These are phyloP conservation scores for Hypoxylon sp. DNA, from an alignment of 2,329 filamentous ascomycete species.

Conservation along the genomic window DNA sequence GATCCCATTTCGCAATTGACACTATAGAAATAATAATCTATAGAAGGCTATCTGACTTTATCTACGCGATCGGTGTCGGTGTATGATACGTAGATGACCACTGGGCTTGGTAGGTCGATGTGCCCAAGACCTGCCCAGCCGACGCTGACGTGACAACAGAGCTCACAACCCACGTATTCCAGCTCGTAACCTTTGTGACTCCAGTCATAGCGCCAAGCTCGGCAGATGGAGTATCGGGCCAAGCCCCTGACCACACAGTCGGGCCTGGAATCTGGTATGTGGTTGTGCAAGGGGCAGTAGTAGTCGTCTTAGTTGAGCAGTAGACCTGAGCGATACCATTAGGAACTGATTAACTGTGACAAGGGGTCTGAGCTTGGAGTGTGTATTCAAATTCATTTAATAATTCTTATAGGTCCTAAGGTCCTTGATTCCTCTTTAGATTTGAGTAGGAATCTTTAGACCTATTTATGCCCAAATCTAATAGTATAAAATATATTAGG, in stretches of 20 bases:
- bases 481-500: no score
- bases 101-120: slow-evolving; percentile 17
- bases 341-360: no score
- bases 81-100: slow-evolving; percentile 25
- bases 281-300: slow-evolving; percentile 19
- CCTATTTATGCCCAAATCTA: no score
- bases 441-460: no score
- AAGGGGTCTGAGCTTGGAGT: not conserved
- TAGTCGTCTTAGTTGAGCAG: slow-evolving; percentile 22
- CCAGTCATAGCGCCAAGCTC: slow-evolving; percentile 22
- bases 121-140: slow-evolving; percentile 4
- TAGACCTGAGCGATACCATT: no score
- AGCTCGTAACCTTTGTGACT: slow-evolving; percentile 15
- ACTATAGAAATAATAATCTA: no score
- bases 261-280: slow-evolving; percentile 23
- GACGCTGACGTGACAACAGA: slow-evolving; percentile 23
- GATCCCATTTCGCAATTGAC: no score
- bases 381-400: no score
- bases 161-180: slow-evolving; percentile 23
- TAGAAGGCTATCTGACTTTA: no score
- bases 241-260: slow-evolving; percentile 19
- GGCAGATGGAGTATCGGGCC: slow-evolving; percentile 17
- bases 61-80: slow-evolving; percentile 17
- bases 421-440: no score
- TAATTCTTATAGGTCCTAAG: no score